Evolutionary conservation across 306 rosid genomes (phyloP).

Genomic region (Ormosia semicastrata): DNA sequence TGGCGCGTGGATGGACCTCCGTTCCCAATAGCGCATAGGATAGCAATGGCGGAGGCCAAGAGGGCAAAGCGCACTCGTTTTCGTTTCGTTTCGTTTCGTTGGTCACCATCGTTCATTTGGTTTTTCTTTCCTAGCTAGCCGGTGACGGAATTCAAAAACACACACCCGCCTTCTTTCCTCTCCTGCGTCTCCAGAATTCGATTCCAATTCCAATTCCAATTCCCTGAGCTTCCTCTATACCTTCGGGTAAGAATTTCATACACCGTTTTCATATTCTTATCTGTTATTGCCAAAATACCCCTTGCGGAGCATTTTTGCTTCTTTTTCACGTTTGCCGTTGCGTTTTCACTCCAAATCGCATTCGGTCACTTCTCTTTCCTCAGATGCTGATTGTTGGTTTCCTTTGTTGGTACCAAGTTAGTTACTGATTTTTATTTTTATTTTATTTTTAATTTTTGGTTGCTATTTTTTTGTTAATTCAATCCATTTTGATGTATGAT

Average conservation of each 20-base stretch:
- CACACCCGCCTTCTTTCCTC: neutral
- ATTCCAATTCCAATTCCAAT: slow-evolving; percentile 39
- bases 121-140: neutral
- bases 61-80: too few relatives aligned
- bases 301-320: neutral
- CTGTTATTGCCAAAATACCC: neutral
- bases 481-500: neutral
- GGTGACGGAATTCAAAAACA: neutral
- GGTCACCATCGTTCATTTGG: neutral
- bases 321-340: neutral
- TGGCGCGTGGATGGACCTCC: slow-evolving; percentile 25
- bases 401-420: neutral
- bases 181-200: neutral
- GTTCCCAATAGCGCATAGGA: neutral
- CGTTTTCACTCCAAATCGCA: slow-evolving; percentile 20
- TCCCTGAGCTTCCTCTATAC: neutral
- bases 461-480: neutral
- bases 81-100: too few relatives aligned
- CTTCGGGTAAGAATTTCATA: slow-evolving; percentile 35
- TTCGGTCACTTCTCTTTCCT: neutral
- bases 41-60: neutral
- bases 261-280: slow-evolving; percentile 8
- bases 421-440: neutral
- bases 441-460: too few relatives aligned
- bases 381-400: neutral